phyloP scores from a whole-genome alignment of 345 rosid species.

The Garcia nutans region DNA sequence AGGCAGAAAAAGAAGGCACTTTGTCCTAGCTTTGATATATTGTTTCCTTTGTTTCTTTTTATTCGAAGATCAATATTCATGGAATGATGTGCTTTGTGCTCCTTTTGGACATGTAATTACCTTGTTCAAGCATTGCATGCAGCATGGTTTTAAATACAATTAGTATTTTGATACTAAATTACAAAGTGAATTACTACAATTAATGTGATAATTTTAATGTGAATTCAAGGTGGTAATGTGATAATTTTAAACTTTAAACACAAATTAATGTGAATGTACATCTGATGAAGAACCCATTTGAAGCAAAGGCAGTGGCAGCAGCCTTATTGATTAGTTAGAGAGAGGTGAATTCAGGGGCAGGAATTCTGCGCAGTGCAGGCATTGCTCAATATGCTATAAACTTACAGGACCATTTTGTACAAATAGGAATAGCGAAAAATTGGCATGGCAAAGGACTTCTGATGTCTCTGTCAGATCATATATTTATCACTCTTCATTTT shows the following conservation, averaged over 20 bases:
- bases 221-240: too few species aligned
- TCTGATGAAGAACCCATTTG: background rate
- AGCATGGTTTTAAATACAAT: too few species aligned
- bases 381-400: background rate
- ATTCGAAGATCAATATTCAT: too few species aligned
- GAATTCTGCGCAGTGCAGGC: too few species aligned
- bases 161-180: too few species aligned
- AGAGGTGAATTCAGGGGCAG: background rate
- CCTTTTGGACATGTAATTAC: too few species aligned
- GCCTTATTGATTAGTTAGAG: background rate
- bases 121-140: too few species aligned
- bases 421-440: constrained; percentile 7
- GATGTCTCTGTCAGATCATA: constrained; percentile 26
- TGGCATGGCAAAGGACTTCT: constrained; percentile 12
- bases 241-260: background rate
- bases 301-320: background rate
- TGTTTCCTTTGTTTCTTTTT: too few species aligned
- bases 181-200: too few species aligned
- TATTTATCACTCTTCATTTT: constrained; percentile 20
- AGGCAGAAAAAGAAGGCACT: background rate
- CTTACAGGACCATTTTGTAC: constrained; percentile 10
- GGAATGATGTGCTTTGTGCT: too few species aligned
- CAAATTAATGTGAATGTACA: background rate
- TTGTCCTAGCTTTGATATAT: background rate
- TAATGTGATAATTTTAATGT: background rate